Conservation (phyloP, 2,329 filamentous ascomycete species). For the Aureobasidium sp. region DNA sequence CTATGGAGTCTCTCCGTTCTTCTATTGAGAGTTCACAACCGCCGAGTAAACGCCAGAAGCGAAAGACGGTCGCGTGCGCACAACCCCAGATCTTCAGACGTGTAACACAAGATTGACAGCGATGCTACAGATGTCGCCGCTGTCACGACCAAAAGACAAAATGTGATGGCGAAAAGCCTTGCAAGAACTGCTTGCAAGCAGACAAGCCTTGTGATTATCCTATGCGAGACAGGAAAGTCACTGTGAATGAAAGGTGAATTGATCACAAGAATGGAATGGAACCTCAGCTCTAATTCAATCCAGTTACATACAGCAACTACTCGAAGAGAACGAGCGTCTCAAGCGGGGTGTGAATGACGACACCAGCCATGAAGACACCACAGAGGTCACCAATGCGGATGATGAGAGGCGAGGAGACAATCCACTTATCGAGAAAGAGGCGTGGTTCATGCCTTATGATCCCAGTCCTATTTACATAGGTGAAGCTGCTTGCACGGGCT, state of each 20-base stretch:
- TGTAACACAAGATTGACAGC: neutral
- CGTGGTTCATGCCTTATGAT: conserved; percentile 31
- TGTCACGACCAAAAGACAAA: conserved; percentile 26
- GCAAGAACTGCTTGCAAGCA: conserved; percentile 25
- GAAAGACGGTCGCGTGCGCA: conserved; percentile 14
- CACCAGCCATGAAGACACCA: neutral
- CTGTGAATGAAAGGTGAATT: conserved; percentile 25
- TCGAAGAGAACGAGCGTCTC: conserved; percentile 28
- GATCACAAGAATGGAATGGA: neutral
- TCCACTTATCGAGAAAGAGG: conserved; percentile 30
- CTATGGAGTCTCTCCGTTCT: conserved; percentile 21
- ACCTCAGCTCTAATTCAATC: neutral
- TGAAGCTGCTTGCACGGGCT: conserved; percentile 33
- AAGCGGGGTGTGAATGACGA: conserved; percentile 10
- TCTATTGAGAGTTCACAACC: neutral
- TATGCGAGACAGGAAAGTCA: conserved; percentile 26
- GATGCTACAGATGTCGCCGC: conserved; percentile 14
- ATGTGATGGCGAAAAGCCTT: conserved; percentile 31
- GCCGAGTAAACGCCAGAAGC: conserved; percentile 5
- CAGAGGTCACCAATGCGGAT: neutral
- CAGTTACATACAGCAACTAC: conserved; percentile 27
- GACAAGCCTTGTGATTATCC: conserved; percentile 26
- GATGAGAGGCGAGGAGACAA: conserved; percentile 28
- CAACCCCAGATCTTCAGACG: neutral
- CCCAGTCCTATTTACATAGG: conserved; percentile 32